phyloP scores from a whole-genome alignment of 2,329 filamentous ascomycete species.

The Fusarium nurragi region DNA sequence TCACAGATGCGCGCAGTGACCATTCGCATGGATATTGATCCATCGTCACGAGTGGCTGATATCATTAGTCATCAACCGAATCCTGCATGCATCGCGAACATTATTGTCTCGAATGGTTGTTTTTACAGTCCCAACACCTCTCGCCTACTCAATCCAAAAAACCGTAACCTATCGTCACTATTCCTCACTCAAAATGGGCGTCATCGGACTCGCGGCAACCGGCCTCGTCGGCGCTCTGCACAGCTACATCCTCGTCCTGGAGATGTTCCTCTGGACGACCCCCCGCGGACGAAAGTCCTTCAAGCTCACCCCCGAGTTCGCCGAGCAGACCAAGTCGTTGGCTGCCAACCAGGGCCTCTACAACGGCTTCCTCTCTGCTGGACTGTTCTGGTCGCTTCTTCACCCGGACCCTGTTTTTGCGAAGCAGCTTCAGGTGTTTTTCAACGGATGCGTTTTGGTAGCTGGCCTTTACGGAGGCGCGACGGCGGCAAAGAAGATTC shows the following conservation, averaged over 20 bases:
- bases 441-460: conserved; percentile 56
- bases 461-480: conserved; percentile 58
- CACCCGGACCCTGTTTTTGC: conserved; percentile 56
- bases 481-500: conserved; percentile 54
- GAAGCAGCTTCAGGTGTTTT: conserved; percentile 58
- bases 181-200: conserved; percentile 44
- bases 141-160: neutral
- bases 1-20: conserved; percentile 1
- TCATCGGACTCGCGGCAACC: conserved; percentile 49
- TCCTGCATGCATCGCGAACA: neutral
- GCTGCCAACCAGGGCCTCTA: conserved; percentile 63
- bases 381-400: conserved; percentile 57
- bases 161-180: neutral
- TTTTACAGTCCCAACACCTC: neutral
- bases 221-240: conserved; percentile 55
- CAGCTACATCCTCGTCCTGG: conserved; percentile 59
- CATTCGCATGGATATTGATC: conserved; percentile 3
- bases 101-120: too few relatives aligned
- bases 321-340: conserved; percentile 55
- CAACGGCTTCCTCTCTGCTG: conserved; percentile 63
- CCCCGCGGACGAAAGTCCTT: conserved; percentile 58
- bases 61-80: neutral
- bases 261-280: conserved; percentile 61
- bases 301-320: conserved; percentile 55
- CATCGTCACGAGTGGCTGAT: neutral